Conservation (phyloP, 1,284 basidiomycete species). For the Marasmius oreades region DNA sequence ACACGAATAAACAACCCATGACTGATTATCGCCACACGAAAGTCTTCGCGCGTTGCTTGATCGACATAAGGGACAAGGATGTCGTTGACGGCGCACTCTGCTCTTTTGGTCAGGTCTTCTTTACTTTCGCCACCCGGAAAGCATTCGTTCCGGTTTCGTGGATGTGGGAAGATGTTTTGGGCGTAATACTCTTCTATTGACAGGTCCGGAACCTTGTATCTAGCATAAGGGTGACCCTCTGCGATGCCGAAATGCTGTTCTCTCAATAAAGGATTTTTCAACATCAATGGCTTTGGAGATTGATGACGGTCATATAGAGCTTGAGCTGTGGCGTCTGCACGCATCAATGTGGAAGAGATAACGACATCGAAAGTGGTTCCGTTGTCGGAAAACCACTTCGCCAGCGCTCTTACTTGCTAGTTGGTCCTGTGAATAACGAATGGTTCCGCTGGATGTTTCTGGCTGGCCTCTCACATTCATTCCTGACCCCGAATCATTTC, state of each 20-base stretch:
- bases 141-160: conserved; percentile 45
- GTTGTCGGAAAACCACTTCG: conserved; percentile 53
- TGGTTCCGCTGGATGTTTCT: neutral
- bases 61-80: conserved; percentile 59
- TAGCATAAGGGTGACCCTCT: conserved; percentile 59
- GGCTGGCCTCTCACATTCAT: conserved; percentile 51
- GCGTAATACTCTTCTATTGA: conserved; percentile 50
- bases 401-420: conserved; percentile 84
- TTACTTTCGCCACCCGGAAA: conserved; percentile 76
- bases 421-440: too few species aligned
- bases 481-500: conserved; percentile 35
- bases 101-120: conserved; percentile 64
- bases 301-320: conserved; percentile 50
- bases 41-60: conserved; percentile 34
- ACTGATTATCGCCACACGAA: conserved; percentile 71
- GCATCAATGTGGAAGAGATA: conserved; percentile 76
- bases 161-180: conserved; percentile 47
- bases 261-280: conserved; percentile 47
- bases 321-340: conserved; percentile 72
- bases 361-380: conserved; percentile 60
- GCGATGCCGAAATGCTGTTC: conserved; percentile 74
- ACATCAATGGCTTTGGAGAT: conserved; percentile 53
- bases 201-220: conserved; percentile 26
- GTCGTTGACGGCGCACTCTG: conserved; percentile 53
- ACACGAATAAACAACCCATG: conserved; percentile 79